Evolutionary conservation across 1,284 basidiomycete species (phyloP).

Genomic region (Moniliophthora roreri): DNA sequence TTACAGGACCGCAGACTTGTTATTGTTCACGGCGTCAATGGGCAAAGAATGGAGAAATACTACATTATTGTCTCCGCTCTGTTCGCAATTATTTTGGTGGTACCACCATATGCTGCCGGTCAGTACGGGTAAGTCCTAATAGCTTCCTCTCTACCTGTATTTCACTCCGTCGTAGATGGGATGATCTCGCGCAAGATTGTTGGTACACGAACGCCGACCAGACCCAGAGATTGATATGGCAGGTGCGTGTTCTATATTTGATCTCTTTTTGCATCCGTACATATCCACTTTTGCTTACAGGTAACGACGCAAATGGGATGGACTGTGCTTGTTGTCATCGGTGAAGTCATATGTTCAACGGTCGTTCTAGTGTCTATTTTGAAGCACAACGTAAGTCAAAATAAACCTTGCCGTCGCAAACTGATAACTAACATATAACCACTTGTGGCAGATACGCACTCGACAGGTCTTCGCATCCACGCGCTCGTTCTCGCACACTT

Average conservation of each 20-base stretch:
- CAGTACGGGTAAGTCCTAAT: constrained; percentile 21
- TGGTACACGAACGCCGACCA: constrained; percentile 22
- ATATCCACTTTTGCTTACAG: constrained; percentile 11
- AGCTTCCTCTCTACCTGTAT: not conserved
- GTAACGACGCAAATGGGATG: constrained; percentile 23
- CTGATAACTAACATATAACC: not conserved
- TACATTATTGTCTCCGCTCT: constrained; percentile 19
- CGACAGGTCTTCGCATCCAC: constrained; percentile 6
- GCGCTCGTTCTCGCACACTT: constrained; percentile 4
- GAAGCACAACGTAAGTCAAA: constrained; percentile 13
- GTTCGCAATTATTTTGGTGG: constrained; percentile 14
- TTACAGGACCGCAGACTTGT: constrained; percentile 18
- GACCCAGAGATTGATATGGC: constrained; percentile 20
- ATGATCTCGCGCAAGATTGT: constrained; percentile 21
- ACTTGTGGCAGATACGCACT: constrained; percentile 2
- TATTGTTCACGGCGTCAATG: constrained; percentile 20
- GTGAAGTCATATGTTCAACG: constrained; percentile 2
- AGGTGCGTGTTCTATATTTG: constrained; percentile 18
- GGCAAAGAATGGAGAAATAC: constrained; percentile 20
- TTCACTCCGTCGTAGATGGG: constrained; percentile 16
- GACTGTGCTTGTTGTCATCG: constrained; percentile 18
- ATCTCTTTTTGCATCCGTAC: no score
- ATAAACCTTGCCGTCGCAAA: no score
- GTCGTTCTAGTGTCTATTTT: constrained; percentile 11
- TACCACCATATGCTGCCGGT: constrained; percentile 21